Percentiles rank a stretch among this genome's conserved stretches.
phyloP scores from a whole-genome alignment of 2,329 filamentous ascomycete genomes.

The Hypomyces perniciosus region DNA sequence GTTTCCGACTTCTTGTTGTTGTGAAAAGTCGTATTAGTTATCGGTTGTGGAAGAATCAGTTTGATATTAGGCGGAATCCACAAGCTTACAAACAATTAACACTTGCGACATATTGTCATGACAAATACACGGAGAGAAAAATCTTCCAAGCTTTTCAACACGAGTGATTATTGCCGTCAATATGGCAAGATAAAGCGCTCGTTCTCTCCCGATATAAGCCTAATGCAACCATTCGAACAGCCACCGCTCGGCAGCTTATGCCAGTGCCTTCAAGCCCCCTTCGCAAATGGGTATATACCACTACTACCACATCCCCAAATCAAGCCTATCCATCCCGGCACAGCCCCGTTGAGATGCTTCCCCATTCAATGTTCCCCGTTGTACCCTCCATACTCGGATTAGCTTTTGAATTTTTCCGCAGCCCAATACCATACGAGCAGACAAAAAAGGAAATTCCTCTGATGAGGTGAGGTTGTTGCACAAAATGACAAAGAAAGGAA shows the following conservation, averaged over 20 bases:
- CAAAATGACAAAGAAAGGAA: constrained; percentile 6
- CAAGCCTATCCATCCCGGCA: constrained; percentile 4
- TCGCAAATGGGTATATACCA: constrained; percentile 30
- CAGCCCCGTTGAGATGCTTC: not conserved
- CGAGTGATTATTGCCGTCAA: not conserved
- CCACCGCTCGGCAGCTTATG: not conserved
- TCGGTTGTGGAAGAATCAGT: no score
- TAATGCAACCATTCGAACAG: not conserved
- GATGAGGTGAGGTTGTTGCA: not conserved
- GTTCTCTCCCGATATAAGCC: not conserved
- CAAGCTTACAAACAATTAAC: no score
- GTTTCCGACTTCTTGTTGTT: no score
- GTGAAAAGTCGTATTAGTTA: no score
- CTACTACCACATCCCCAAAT: constrained; percentile 7
- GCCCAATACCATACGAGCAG: constrained; percentile 1
- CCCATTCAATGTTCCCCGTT: not conserved
- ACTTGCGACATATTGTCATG: no score
- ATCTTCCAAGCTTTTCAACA: not conserved
- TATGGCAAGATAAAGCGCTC: not conserved
- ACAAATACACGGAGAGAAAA: not conserved
- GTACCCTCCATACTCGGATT: constrained; percentile 5
- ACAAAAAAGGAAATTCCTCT: constrained; percentile 8
- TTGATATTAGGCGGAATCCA: no score
- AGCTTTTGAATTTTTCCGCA: constrained; percentile 9
- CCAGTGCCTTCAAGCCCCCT: constrained; percentile 7